Evolutionary conservation across 495 filamentous ascomycete genomes (phyloP).

Genomic region (Talaromyces trachyspermus): DNA sequence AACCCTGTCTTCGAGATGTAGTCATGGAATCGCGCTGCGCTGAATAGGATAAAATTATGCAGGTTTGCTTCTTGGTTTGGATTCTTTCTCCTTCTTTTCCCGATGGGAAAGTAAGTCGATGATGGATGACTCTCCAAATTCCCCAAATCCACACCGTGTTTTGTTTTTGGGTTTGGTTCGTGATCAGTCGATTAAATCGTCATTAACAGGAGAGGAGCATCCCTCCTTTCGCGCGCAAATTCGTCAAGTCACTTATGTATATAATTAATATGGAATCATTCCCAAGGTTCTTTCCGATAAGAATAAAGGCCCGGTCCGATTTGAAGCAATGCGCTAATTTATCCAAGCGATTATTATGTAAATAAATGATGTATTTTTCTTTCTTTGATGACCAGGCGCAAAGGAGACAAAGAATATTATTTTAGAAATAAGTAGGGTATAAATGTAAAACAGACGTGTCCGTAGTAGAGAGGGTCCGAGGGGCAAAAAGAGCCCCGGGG

Average conservation of each 20-base stretch:
- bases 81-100: background rate
- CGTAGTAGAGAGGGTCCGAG: conserved; percentile 11
- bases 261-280: conserved; percentile 2
- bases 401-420: conserved; percentile 7
- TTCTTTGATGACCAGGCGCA: background rate
- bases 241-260: too few species aligned
- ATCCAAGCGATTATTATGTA: background rate
- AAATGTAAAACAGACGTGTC: conserved; percentile 5
- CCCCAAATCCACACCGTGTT: too few species aligned
- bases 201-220: too few species aligned
- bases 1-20: background rate
- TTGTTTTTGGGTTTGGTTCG: too few species aligned
- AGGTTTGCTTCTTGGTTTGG: too few species aligned
- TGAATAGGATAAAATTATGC: too few species aligned
- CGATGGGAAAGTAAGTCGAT: too few species aligned
- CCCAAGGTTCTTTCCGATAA: background rate
- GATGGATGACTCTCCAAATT: too few species aligned
- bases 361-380: background rate
- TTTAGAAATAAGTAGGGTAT: conserved; percentile 3
- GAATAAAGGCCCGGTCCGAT: conserved; percentile 1
- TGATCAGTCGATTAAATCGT: too few species aligned
- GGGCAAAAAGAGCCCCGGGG: conserved; percentile 11
- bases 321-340: conserved; percentile 3
- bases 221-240: too few species aligned
- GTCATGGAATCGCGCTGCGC: too few species aligned